Base-by-base conservation (phyloP, 345 rosid genomes). In the Garcia nutans region DNA sequence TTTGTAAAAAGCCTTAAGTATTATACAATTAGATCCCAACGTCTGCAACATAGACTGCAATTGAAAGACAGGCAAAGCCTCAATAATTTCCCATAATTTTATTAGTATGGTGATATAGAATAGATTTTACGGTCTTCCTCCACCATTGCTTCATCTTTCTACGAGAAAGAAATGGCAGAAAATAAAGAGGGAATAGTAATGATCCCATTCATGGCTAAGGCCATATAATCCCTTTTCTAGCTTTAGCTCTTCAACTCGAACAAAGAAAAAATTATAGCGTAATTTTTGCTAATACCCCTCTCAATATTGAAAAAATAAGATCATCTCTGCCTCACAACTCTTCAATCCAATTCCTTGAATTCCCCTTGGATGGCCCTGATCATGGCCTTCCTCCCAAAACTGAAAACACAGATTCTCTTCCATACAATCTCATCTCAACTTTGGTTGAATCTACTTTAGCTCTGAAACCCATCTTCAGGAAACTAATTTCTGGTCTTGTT, bases 151-250 rank as follows among this genome's bases (percentile, higher is more conserved):
- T 10, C 50, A 7, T 45, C 13, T 47, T 47, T 47, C 2, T 11
- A n/a, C 44, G 17, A 37, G 3, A 55, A 1, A 62, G 65, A 17
- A 20, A 74, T 70, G 83, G 64, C 17, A 11, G 56, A 66, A 58
- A 63, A 17, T 11, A 62, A 19, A 22, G 73, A 74, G 12, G 45
- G 55, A 17, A 65, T 78, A 58, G 73, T 82, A 11, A 67, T 67
- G 71, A 44, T 67, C 15, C 71, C 71, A 22, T 67, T 67, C 55
- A 67, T 67, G 71, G 71, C 71, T 0, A 67, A 67, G 71, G 71
- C 17, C 96, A 93, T 73, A 84, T 93, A 44, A 89, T 87, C 72
- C 97, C 96, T 58, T 89, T 78, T 76, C 89, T 23, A n/a, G 90
- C 96, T 10, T 80, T 91, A 73, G 91, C 96, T 20, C 89, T 84